Evolutionary conservation across 2,329 filamentous ascomycete species (phyloP).

Genomic region (Aspergillus terreus): DNA sequence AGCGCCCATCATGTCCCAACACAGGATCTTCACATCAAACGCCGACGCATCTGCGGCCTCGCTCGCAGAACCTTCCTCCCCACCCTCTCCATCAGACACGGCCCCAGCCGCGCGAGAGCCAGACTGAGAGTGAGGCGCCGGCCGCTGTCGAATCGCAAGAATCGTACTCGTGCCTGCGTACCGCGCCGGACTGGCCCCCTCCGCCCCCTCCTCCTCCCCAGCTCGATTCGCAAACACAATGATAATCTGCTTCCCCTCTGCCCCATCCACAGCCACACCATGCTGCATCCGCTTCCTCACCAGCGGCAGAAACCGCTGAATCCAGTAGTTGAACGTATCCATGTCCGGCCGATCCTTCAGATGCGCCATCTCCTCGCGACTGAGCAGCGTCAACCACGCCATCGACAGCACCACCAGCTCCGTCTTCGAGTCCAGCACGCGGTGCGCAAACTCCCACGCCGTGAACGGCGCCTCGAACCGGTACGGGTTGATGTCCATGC

Average conservation of each 20-base stretch:
- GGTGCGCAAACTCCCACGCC: constrained; percentile 58
- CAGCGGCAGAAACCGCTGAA: constrained; percentile 56
- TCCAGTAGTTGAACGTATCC: constrained; percentile 62
- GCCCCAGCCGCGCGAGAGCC: constrained; percentile 9
- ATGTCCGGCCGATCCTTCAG: constrained; percentile 50
- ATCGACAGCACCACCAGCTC: constrained; percentile 58
- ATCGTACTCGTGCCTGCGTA: constrained; percentile 50
- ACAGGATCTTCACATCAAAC: constrained; percentile 38
- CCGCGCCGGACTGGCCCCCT: constrained; percentile 36
- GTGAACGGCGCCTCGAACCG: constrained; percentile 57
- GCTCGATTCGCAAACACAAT: constrained; percentile 47
- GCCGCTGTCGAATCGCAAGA: constrained; percentile 35
- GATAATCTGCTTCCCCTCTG: constrained; percentile 34
- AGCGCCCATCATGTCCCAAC: constrained; percentile 46
- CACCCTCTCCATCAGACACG: constrained; percentile 4
- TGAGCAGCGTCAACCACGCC: constrained; percentile 58
- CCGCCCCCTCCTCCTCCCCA: constrained; percentile 39
- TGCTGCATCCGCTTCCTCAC: constrained; percentile 32
- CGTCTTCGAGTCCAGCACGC: constrained; percentile 47
- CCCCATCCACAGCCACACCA: constrained; percentile 23
- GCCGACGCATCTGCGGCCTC: constrained; percentile 15
- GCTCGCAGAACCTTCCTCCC: constrained; percentile 13
- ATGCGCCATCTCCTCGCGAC: constrained; percentile 45
- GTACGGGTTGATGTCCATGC: constrained; percentile 61
- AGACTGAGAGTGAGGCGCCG: constrained; percentile 15